Percentiles rank a stretch among this genome's conserved stretches.
These are phyloP conservation scores for Osmanthus fragrans DNA, from an alignment of 257 asterid genomes.

Conservation along the genomic window DNA sequence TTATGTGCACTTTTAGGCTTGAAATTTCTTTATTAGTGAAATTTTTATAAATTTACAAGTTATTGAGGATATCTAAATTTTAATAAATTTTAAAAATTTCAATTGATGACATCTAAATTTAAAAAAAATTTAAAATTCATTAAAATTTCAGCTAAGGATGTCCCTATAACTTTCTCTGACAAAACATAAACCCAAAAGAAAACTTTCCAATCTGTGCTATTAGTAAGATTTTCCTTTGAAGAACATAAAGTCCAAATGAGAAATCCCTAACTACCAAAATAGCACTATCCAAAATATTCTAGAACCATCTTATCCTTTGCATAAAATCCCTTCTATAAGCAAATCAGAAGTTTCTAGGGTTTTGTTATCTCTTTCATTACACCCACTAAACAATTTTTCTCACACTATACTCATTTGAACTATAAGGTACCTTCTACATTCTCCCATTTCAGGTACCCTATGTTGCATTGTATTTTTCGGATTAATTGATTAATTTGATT, in stretches of 20 bases:
- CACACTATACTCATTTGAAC: neutral
- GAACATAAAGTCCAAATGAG: neutral
- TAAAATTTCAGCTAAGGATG: too few relatives aligned
- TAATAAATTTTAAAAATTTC: too few relatives aligned
- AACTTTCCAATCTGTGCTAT: neutral
- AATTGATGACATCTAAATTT: too few relatives aligned
- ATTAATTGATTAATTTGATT: neutral
- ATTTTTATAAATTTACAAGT: too few relatives aligned
- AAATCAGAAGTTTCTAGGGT: conserved; percentile 58
- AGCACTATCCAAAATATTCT: conserved; percentile 28
- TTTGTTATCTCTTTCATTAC: conserved; percentile 45
- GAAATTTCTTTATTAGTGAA: too few relatives aligned
- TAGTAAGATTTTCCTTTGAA: neutral
- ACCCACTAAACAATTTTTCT: neutral
- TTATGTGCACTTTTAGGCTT: too few relatives aligned
- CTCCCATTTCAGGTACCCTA: neutral
- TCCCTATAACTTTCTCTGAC: too few relatives aligned
- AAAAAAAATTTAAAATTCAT: too few relatives aligned
- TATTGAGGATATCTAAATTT: too few relatives aligned
- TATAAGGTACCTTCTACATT: neutral
- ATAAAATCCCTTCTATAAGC: conserved; percentile 26
- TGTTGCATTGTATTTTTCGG: neutral
- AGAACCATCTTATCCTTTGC: conserved; percentile 44
- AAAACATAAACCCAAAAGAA: neutral
- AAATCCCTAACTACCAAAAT: neutral